Conservation (phyloP, 495 filamentous ascomycete genomes). For the Hypoxylon cercidicola region DNA sequence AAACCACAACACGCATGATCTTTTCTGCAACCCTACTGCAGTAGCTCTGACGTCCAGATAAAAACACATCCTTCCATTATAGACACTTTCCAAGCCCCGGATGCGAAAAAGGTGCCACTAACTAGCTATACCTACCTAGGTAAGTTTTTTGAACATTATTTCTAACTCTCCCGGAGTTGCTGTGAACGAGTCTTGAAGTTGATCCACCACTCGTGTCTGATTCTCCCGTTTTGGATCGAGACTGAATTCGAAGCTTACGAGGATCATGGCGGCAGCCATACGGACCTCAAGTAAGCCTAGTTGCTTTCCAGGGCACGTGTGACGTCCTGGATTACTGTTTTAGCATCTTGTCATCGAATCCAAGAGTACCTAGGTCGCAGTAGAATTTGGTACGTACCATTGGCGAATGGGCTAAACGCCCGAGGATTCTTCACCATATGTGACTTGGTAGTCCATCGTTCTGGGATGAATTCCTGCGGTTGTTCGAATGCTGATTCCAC, state of each 20-base stretch:
- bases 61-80: too few relatives aligned
- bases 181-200: too few relatives aligned
- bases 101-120: too few relatives aligned
- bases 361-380: too few relatives aligned
- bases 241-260: constrained; percentile 15
- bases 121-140: too few relatives aligned
- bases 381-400: not conserved
- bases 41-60: too few relatives aligned
- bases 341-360: too few relatives aligned
- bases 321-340: constrained; percentile 6
- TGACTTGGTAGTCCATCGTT: constrained; percentile 53
- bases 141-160: too few relatives aligned
- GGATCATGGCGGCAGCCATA: constrained; percentile 38
- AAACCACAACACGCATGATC: too few relatives aligned
- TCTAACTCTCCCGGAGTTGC: too few relatives aligned
- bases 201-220: not conserved
- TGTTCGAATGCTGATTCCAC: constrained; percentile 44
- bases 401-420: constrained; percentile 47
- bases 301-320: constrained; percentile 42
- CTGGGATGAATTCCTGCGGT: constrained; percentile 54
- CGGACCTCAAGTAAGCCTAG: constrained; percentile 40
- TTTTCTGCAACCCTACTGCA: too few relatives aligned
- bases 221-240: not conserved
- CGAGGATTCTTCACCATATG: constrained; percentile 49
- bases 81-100: too few relatives aligned